Evolutionary conservation across 495 filamentous ascomycete genomes (phyloP), one percentile per base, ranked within the genome.

Genomic region (Tricharina praecox): DNA sequence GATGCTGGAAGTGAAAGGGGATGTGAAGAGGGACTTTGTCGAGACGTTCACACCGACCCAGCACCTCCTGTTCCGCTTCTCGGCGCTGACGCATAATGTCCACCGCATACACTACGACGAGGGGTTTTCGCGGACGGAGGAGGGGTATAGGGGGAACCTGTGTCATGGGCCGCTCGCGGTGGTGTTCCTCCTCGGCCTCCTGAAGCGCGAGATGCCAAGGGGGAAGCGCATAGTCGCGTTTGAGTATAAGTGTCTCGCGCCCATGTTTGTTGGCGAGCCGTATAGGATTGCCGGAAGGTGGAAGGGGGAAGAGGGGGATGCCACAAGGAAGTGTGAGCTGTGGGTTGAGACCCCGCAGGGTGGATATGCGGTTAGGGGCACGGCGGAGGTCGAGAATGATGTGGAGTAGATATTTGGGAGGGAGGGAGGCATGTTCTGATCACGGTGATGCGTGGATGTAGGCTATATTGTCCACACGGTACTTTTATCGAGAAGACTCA

Each of bases 151-250:
- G 10, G 71, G 77, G 43, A 66, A 83, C 20, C 70, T 96, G 10
- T 81, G 93, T 23, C 88, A 95, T 56, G 88, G 88, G 0, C 88
- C 88, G 0, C 66, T 96, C 53, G 74, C 74, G n/a, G 65, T 88
- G 33, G 75, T 77, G 1, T 61, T 95, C 9, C 74, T 95, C 63
- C 63, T 93, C 26, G 69, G 73, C 16, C 67, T 75, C 13, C 58
- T 94, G 13, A 62, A 70, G 30, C 62, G 63, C 2, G 65, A 75
- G 35, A 56, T 85, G 1, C 49, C 52, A 7, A 25, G 49, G 24
- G 38, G 37, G 53, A 52, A 43, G 36, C 48, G 20, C 43, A 62
- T 81, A 20, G 62, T 56, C 48, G 60, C 58, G 0, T 70, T 96
- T 34, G 71, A 82, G 33, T 96, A 95, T 58, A 73, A 71, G 23